Conservation (phyloP, 2,329 filamentous ascomycete species). For the Aspergillus ochraceus region DNA sequence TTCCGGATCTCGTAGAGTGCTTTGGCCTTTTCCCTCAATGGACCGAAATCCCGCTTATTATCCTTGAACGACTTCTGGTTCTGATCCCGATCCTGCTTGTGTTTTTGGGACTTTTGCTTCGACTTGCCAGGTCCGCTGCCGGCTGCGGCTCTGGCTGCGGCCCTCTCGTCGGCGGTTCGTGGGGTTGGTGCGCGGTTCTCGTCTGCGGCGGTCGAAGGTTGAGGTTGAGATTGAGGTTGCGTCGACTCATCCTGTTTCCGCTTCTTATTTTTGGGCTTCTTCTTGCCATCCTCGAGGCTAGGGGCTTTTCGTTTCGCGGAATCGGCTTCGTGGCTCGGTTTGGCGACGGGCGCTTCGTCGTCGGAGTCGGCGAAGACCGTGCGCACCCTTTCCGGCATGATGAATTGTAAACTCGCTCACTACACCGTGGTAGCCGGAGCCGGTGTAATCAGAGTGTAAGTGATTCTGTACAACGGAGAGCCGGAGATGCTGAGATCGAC, state of each 20-base stretch:
- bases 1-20: conserved; percentile 57
- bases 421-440: not conserved
- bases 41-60: conserved; percentile 25
- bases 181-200: conserved; percentile 1
- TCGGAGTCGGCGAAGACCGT: conserved; percentile 39
- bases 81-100: conserved; percentile 7
- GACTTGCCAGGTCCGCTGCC: conserved; percentile 1
- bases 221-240: not conserved
- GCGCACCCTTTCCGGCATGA: conserved; percentile 46
- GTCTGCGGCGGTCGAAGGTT: conserved; percentile 10
- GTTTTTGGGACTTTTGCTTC: conserved; percentile 10
- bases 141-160: not conserved
- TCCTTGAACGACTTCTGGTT: conserved; percentile 20
- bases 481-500: not conserved
- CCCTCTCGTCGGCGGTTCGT: not conserved
- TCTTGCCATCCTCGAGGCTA: conserved; percentile 9
- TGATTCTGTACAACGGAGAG: not conserved
- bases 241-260: conserved; percentile 30
- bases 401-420: not conserved
- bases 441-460: too few relatives aligned
- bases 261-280: conserved; percentile 34
- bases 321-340: not conserved
- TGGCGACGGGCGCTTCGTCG: conserved; percentile 27
- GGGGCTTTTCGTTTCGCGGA: conserved; percentile 11
- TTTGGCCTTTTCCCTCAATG: conserved; percentile 48